These are phyloP conservation scores for Tripterygium wilfordii DNA, from an alignment of 177 flowering plant genomes.

Conservation along the genomic window DNA sequence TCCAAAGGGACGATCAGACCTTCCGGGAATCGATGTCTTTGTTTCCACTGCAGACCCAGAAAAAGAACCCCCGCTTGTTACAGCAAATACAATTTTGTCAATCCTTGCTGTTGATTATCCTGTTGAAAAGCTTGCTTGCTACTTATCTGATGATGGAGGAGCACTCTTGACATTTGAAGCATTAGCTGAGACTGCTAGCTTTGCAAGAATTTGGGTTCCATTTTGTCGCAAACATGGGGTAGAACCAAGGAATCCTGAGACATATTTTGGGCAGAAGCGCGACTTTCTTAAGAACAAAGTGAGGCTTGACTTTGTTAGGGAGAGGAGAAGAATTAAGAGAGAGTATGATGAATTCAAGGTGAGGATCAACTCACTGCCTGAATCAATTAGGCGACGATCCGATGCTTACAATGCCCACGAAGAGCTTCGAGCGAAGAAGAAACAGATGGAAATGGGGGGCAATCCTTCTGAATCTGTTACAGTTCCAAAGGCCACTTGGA, in stretches of 20 bases:
- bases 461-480: constrained; percentile 25
- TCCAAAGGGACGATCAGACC: constrained; percentile 82
- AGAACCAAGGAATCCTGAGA: constrained; percentile 80
- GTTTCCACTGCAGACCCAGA: constrained; percentile 96
- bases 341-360: constrained; percentile 94
- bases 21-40: constrained; percentile 85
- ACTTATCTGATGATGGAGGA: constrained; percentile 88
- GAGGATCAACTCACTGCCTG: constrained; percentile 80
- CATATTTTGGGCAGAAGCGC: constrained; percentile 77
- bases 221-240: constrained; percentile 76
- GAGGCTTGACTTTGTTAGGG: constrained; percentile 71
- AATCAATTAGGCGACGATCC: constrained; percentile 72
- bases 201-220: constrained; percentile 83
- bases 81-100: constrained; percentile 88
- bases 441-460: constrained; percentile 58
- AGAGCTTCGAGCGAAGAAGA: constrained; percentile 62
- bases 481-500: constrained; percentile 77
- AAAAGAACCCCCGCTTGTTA: constrained; percentile 94
- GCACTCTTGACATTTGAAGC: constrained; percentile 83
- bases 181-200: constrained; percentile 83
- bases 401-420: constrained; percentile 83
- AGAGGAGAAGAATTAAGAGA: constrained; percentile 76
- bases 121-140: constrained; percentile 83
- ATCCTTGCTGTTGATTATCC: constrained; percentile 89
- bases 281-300: constrained; percentile 78